Base-by-base conservation (phyloP, 129 eudicot species). In the Artemisia tridentata region DNA sequence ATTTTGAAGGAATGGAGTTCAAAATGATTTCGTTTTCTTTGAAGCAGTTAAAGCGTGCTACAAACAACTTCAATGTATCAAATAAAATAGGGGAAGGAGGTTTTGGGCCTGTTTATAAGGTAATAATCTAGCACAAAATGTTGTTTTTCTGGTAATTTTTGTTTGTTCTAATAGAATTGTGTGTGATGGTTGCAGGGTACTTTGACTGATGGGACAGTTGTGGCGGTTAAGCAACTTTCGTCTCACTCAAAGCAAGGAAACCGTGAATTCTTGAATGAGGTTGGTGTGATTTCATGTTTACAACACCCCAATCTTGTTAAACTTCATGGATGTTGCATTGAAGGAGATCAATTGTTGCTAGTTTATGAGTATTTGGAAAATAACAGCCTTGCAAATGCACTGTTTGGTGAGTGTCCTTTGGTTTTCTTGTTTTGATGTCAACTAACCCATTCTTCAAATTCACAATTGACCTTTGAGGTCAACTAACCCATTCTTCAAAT, bases 21-120 rank as follows among this genome's bases (percentile, higher is more conserved):
- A 87, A 87, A 64, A 90, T 85, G 34, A 73, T 83, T 56, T 81
- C 89, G 46, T 90, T 85, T 73, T 82, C 87, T 48, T 72, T 84
- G 11, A 90, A 85, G 68, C 95, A 86, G 80, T 66, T 90, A 34
- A 84, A 84, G 84, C 57, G 73, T 18, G 97, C 97, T 21, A 90
- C 97, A 0, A 80, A 87, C 78, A 85, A 90, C 83, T 90, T 90
- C 65, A 80, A 81, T 50, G 55, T 66, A 60, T 29, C 78, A 4
- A 90, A 90, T 80, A 87, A 87, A 76, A 70, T 87, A 11, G 95
- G 95, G 61, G 96, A 90, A 87, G 96, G 95, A 70, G 96, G 96
- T 75, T 90, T 90, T 75, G 96, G 96, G 80, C 72, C 96, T 12
- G 96, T 90, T 43, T 90, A 85, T 73, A 90, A 85, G 90, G 96